Base-by-base conservation (phyloP, 371 early-diverging fungal genomes). In the Lichtheimia corymbifera region DNA sequence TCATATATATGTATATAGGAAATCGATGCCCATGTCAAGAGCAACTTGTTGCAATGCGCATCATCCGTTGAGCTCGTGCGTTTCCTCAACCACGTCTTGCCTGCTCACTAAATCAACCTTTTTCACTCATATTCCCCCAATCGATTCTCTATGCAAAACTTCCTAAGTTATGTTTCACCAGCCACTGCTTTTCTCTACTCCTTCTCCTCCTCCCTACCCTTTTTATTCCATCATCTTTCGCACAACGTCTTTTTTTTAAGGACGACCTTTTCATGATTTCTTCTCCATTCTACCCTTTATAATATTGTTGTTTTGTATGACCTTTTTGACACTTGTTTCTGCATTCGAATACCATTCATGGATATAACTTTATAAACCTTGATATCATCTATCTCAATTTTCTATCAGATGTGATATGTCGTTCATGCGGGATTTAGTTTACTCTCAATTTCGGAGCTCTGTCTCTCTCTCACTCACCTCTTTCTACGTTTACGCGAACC, bases 1-100 rank as follows among this genome's bases (percentile, higher is more conserved):
- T 47, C 5, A 47, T 17, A 7, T 11, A 17, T 47, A 1, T 11
- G 25, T 56, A 0, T 43, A 28, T 50, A 70, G 70, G 70, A 70
- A 70, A 66, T 70, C 30, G 70, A 70, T 54, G 61, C 66, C 20
- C 70, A 70, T 55, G 59, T 70, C 60, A 61, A 70, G 61, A 63
- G 59, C 40, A 59, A 59, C 18, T 44, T 70, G 35, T 61, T 66
- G 20, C 70, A 58, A 25, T 66, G 64, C 24, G 47, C 70, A 43
- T 53, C 70, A 18, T 42, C 70, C 11, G 55, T 49, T 17, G 66
- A 70, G 41, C 51, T 70, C 44, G 60, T 35, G 13, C 53, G 70
- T 13, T 66, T 70, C 52, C 44, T 63, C 50, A 59, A 63, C 51
- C 70, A 70, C 35, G 66, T 70, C 15, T 59, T 66, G 41, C 66